Conservation (phyloP, 1,139 yeast genomes). For the Meyerozyma smithsonii region DNA sequence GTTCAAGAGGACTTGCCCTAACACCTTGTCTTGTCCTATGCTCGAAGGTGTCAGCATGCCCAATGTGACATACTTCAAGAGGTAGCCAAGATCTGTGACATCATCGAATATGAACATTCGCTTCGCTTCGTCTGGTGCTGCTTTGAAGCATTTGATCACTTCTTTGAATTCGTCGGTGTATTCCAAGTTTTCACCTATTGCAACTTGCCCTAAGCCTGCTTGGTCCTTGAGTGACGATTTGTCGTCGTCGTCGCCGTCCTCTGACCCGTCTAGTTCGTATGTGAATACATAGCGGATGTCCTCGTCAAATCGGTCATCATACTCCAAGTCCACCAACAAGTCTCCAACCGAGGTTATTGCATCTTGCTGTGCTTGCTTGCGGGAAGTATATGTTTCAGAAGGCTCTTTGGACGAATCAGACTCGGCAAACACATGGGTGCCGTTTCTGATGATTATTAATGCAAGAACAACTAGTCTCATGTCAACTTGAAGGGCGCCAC, state of each 20-base stretch:
- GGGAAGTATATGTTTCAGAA: slow-evolving; percentile 6
- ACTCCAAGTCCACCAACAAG: slow-evolving; percentile 51
- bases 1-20: slow-evolving; percentile 39
- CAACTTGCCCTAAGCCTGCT: not conserved
- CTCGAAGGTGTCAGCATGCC: not conserved
- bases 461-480: slow-evolving; percentile 37
- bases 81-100: slow-evolving; percentile 3
- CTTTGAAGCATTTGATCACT: not conserved
- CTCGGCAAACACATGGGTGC: slow-evolving; percentile 5
- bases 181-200: not conserved
- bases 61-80: slow-evolving; percentile 6
- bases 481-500: slow-evolving; percentile 53
- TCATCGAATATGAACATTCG: slow-evolving; percentile 4
- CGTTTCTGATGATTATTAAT: slow-evolving; percentile 22
- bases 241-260: slow-evolving; percentile 9
- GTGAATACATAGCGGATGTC: slow-evolving; percentile 71
- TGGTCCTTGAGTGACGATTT: slow-evolving; percentile 9
- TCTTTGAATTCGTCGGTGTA: not conserved
- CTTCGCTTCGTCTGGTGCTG: not conserved
- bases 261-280: slow-evolving; percentile 42
- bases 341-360: slow-evolving; percentile 49
- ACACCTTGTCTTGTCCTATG: slow-evolving; percentile 13
- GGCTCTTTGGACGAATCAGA: slow-evolving; percentile 20
- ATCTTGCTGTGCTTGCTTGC: slow-evolving; percentile 40
- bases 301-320: slow-evolving; percentile 67